Conservation (phyloP, 495 filamentous ascomycete genomes). For the Aspergillus coremiiformis region DNA sequence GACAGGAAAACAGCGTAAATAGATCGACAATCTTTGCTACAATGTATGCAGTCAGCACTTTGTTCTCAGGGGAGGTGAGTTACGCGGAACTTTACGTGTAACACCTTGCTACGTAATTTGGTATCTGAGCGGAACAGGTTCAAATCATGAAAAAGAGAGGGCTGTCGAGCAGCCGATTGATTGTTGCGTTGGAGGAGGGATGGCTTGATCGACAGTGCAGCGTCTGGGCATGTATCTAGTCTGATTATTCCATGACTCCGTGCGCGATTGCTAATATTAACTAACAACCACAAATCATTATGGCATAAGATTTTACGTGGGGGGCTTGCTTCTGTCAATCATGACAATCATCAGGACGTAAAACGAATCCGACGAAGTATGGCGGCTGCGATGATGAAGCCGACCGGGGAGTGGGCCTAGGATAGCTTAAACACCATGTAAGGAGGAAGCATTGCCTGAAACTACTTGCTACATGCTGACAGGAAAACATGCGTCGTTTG, state of each 20-base stretch:
- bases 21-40: neutral
- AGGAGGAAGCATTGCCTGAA: conserved; percentile 2
- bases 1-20: neutral
- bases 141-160: neutral
- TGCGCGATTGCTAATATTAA: neutral
- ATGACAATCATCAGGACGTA: conserved; percentile 3
- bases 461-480: too few relatives aligned
- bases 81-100: neutral
- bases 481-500: too few relatives aligned
- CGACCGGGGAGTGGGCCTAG: neutral
- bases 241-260: neutral
- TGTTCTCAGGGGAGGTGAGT: neutral
- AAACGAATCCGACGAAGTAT: neutral
- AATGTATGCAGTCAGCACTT: neutral
- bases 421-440: neutral
- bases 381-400: neutral
- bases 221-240: neutral
- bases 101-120: neutral
- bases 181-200: neutral
- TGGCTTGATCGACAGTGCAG: neutral
- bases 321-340: conserved; percentile 2
- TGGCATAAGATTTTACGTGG: neutral
- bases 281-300: neutral
- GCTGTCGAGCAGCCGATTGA: neutral
- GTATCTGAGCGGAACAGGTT: neutral